Conservation (phyloP, 192 early-diverging fungal genomes). For the Glomus cerebriforme region DNA sequence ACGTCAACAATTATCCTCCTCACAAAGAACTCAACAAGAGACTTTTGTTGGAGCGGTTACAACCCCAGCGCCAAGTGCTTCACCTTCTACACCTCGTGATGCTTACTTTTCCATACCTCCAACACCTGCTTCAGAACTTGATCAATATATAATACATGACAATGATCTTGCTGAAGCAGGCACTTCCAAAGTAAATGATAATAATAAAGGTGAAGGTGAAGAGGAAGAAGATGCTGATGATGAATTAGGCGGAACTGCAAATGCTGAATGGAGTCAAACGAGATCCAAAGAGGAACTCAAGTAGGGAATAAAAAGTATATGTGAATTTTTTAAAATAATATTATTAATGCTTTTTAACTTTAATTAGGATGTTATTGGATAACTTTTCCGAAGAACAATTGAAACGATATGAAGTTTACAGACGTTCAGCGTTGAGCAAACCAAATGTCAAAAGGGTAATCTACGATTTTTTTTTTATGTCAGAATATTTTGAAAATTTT, state of each 20-base stretch:
- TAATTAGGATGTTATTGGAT: slow-evolving; percentile 58
- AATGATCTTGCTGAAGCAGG: neutral
- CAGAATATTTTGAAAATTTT: slow-evolving; percentile 7
- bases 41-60: neutral
- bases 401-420: slow-evolving; percentile 80
- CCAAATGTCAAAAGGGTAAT: slow-evolving; percentile 72
- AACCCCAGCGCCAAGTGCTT: neutral
- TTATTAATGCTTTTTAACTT: neutral
- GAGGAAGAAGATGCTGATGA: slow-evolving; percentile 8
- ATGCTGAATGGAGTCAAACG: neutral
- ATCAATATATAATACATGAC: neutral
- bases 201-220: neutral
- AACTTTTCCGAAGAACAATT: slow-evolving; percentile 73
- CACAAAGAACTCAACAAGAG: neutral
- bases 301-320: neutral
- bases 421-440: slow-evolving; percentile 76
- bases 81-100: slow-evolving; percentile 6
- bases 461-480: neutral
- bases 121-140: neutral
- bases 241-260: neutral
- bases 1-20: neutral
- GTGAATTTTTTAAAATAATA: neutral
- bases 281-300: neutral
- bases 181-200: neutral
- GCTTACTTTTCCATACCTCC: neutral